Percentiles rank a stretch among this genome's conserved stretches.
Conservation (phyloP, 306 rosid genomes). For the Lathyrus oleraceus region DNA sequence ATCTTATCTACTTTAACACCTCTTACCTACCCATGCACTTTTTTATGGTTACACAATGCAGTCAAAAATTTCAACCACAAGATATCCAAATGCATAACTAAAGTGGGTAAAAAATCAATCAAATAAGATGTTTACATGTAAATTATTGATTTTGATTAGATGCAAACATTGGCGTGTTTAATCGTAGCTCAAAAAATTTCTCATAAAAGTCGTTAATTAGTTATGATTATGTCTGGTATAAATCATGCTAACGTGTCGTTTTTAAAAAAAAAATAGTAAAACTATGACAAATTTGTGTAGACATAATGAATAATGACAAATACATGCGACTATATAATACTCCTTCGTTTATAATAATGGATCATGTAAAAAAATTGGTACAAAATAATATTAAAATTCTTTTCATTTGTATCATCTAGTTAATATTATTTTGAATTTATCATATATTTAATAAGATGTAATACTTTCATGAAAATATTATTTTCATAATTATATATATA, state of each 20-base stretch:
- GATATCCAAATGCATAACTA: neutral
- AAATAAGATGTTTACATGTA: neutral
- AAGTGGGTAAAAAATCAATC: neutral
- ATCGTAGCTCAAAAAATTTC: neutral
- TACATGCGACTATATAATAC: conserved; percentile 19
- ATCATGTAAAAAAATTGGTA: too few species aligned
- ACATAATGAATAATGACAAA: conserved; percentile 31
- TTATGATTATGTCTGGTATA: conserved; percentile 44
- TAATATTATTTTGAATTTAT: too few species aligned
- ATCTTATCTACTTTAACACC: conserved; percentile 22
- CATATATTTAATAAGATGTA: too few species aligned
- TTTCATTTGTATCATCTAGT: too few species aligned
- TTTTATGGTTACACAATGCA: conserved; percentile 2
- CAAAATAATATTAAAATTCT: too few species aligned
- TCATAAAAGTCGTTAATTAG: conserved; percentile 39
- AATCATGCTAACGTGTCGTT: conserved; percentile 37
- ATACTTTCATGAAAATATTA: too few species aligned
- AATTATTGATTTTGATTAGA: conserved; percentile 28
- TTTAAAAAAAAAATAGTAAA: conserved; percentile 16
- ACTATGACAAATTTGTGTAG: conserved; percentile 25
- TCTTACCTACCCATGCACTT: conserved; percentile 12
- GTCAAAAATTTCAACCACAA: neutral
- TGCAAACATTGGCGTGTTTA: conserved; percentile 1
- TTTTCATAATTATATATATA: too few species aligned
- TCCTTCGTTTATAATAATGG: too few species aligned